Evolutionary conservation across 495 filamentous ascomycete genomes (phyloP), one percentile per base, ranked within the genome.

Genomic region (Apodospora peruviana): DNA sequence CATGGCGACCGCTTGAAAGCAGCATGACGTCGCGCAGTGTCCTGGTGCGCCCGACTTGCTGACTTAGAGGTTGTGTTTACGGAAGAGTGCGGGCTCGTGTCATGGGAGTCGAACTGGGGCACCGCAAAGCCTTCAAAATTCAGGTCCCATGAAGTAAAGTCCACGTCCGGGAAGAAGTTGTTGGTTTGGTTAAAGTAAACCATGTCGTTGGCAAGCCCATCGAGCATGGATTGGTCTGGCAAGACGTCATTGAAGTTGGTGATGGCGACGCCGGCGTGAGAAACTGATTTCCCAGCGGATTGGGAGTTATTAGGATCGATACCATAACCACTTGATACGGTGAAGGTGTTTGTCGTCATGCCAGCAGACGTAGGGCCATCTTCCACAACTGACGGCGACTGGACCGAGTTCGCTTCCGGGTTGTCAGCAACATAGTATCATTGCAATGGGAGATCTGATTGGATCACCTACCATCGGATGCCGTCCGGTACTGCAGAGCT

Each of bases 1-100:
- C 56, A 59, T 2, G 56, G 56, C 4, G 56, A 59, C 12, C 45
- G 43, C 39, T 56, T 56, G 44, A 59, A 59, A 17, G 53, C 56
- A 14, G 53, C 56, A 32, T 59, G 56, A 4, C 48, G 45, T 21
- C 41, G 44, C n/a, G 51, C 43, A 11, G 48, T 27, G 19, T 59
- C 56, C 21, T 37, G n/a, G 2, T 35, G 20, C 11, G 40, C 32
- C 12, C 47, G 43, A 2, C 11, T 36, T 3, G 40, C 19, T n/a
- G 49, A 39, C 19, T 46, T 45, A 9, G 52, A 50, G 12, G 45
- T 35, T 4, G 20, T 34, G 10, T 34, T 37, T 20, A 35, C 44
- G 2, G 47, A 43, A 17, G 51, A 54, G 34, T 54, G 56, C 10
- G 55, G 48, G 37, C 44, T 56, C 24, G 47, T 41, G 16, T 42